phyloP scores from a whole-genome alignment of 257 asterid genomes.

The Linaria vulgaris region DNA sequence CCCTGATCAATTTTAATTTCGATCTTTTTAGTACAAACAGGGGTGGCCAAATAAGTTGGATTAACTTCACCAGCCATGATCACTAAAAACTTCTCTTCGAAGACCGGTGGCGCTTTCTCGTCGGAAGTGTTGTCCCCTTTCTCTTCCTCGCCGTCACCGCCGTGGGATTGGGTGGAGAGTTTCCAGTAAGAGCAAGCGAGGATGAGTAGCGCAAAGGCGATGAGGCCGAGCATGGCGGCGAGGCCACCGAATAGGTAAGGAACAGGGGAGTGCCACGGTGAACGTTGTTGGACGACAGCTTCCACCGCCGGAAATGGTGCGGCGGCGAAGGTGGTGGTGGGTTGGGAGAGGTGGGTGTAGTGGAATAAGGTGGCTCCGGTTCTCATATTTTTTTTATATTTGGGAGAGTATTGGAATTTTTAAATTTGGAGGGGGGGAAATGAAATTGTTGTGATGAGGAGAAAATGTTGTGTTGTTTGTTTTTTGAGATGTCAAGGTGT shows the following conservation, averaged over 20 bases:
- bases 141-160: constrained; percentile 32
- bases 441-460: constrained; percentile 1
- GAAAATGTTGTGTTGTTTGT: constrained; percentile 20
- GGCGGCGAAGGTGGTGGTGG: constrained; percentile 29
- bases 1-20: too few relatives aligned
- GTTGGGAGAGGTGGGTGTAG: constrained; percentile 37
- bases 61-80: constrained; percentile 67
- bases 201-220: constrained; percentile 67
- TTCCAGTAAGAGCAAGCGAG: constrained; percentile 72
- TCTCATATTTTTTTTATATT: constrained; percentile 35
- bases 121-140: constrained; percentile 38
- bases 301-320: constrained; percentile 46
- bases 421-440: background rate
- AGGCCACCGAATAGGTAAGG: constrained; percentile 73
- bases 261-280: constrained; percentile 70
- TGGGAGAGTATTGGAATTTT: background rate
- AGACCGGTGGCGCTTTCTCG: constrained; percentile 33
- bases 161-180: constrained; percentile 29
- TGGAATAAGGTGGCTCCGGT: constrained; percentile 34
- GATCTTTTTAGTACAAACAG: constrained; percentile 22
- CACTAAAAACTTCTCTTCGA: constrained; percentile 59
- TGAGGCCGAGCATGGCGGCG: constrained; percentile 57
- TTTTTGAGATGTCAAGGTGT: constrained; percentile 27
- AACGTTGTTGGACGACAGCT: constrained; percentile 49
- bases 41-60: constrained; percentile 64